Base-by-base conservation (phyloP, 2,329 filamentous ascomycete species). In the Alternaria longipes region DNA sequence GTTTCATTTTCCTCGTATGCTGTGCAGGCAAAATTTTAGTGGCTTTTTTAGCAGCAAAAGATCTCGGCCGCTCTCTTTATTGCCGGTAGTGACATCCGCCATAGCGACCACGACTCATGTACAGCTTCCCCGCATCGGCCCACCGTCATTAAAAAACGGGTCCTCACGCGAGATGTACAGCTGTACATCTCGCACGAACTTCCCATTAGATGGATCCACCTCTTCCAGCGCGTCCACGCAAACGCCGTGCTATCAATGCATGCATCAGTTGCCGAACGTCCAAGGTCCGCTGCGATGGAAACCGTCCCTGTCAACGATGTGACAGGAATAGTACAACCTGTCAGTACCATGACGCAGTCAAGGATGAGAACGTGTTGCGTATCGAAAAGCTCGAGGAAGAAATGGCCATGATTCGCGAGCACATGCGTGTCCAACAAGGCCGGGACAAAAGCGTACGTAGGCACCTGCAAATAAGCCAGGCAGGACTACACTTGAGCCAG, bases 191-290 rank as follows among this genome's bases (percentile, higher is more conserved):
- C 64, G 64, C 47, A 50, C 66, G 64, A 67, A 61, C 20, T 59
- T 67, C 49, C 65, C 65, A 58, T 41, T 68, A 36, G 32, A 52
- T 68, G 66, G 54, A 68, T 36, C 12, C 45, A 38, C 54, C 50
- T 16, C n/a, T 40, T 14, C 59, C 56, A 56, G 47, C 57, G n/a
- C 62, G 65, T 34, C 68, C 71, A 26, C 73, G 74, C 32, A 77
- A 77, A 68, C 69, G 74, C 22, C 69, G 74, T 28, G 74, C 74
- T 11, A 75, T 77, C 63, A 72, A 75, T 52, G 74, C 74, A 14
- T 78, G 75, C 61, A 57, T 62, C 28, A 46, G 55, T 26, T 78
- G 75, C 58, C 72, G 75, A 38, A 66, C 66, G 7, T 74, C 74
- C 24, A 78, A 78, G 54, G 75, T 78, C 11, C 66, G 70, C 44